Percentiles rank a stretch among this genome's conserved stretches.
Evolutionary conservation across 345 rosid species (phyloP).

Genomic region (Heritiera fomes): DNA sequence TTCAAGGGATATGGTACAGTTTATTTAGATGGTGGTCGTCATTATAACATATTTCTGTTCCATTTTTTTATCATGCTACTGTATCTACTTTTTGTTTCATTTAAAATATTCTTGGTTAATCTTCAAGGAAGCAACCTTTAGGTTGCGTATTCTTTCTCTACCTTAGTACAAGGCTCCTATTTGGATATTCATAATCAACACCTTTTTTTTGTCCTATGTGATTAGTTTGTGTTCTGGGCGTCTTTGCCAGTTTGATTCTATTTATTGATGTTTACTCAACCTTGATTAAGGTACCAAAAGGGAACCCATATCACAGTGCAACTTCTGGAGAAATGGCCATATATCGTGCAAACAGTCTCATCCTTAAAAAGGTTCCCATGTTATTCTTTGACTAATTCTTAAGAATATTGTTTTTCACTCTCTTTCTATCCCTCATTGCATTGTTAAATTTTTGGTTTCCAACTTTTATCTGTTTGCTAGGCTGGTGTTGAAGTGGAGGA

Average conservation of each 20-base stretch:
- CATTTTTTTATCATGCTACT: not conserved
- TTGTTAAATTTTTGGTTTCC: slow-evolving; percentile 15
- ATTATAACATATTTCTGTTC: not conserved
- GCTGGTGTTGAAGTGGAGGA: slow-evolving; percentile 79
- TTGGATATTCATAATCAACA: not conserved
- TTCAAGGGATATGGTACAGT: not conserved
- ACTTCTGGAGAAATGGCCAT: slow-evolving; percentile 83
- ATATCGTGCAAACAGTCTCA: slow-evolving; percentile 56
- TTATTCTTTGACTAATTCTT: not conserved
- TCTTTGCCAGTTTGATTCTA: not conserved
- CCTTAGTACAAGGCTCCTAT: not conserved
- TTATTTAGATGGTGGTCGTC: not conserved
- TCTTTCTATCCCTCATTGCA: not conserved
- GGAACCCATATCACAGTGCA: slow-evolving; percentile 72
- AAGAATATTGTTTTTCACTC: not conserved
- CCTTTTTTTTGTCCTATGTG: not conserved
- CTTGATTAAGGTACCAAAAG: slow-evolving; percentile 56
- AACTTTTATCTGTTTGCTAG: slow-evolving; percentile 37
- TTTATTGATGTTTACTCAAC: not conserved
- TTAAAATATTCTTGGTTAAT: not conserved
- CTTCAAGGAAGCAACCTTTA: not conserved
- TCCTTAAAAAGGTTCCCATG: slow-evolving; percentile 53
- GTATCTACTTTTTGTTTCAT: not conserved
- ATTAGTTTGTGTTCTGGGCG: not conserved
- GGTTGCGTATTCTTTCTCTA: not conserved